Base-by-base conservation (phyloP, 371 early-diverging fungal genomes). In the Mucor racemosus region DNA sequence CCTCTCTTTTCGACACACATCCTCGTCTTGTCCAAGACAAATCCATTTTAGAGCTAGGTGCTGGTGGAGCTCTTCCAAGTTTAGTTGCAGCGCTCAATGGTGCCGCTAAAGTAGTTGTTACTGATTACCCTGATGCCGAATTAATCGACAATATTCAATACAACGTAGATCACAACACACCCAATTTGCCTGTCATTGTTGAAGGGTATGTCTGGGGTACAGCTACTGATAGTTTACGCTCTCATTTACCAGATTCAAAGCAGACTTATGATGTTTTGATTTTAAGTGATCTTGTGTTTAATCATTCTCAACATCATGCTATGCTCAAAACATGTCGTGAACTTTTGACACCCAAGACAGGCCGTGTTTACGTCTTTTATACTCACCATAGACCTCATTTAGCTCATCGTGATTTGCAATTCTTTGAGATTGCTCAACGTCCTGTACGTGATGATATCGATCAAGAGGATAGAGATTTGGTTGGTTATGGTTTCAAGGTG, bases 271-370 rank as follows among this genome's bases (percentile, higher is more conserved):
- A 97, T 73, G 86, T 94, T 14, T 86, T 97, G 58, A 88, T 97
- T 33, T 69, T 97, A 48, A 92, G 93, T 48, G 97, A 97, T 71
- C 83, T 97, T 13, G 88, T 97, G 8, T 97, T 97, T 78, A 97
- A 97, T 69, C 96, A 95, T 69, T 91, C 91, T 15, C 88, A 94
- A 60, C 94, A 94, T 58, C 78, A 81, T 50, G 80, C 88, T 7
- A 78, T 94, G 80, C 80, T 94, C 41, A 79, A 78, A 41, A 91
- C 92, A 0, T 89, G 91, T 54, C 76, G 82, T 36, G 82, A 86
- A 64, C 76, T 89, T 13, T 66, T 93, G 53, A 84, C 81, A 42
- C 88, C 88, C 3, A 73, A 67, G 14, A 84, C 86, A 3, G 90
- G 87, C 10, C 81, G 84, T 38, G 86, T 85, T 7, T 84, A 85